Conservation (phyloP, 306 rosid species). For the Abrus precatorius region DNA sequence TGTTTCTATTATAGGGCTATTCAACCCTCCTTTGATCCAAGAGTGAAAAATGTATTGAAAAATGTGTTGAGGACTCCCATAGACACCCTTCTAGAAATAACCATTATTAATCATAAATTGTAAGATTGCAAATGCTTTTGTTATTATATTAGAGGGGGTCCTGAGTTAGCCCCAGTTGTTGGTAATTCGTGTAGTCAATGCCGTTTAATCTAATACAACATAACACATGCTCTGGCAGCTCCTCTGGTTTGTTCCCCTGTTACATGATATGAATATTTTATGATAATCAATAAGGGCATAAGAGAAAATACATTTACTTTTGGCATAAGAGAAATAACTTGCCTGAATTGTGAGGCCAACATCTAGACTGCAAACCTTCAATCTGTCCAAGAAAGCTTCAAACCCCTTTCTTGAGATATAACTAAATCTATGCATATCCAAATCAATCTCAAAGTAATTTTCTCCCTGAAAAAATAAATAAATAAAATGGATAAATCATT, state of each 20-base stretch:
- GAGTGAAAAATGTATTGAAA: background rate
- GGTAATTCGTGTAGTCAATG: conserved; percentile 81
- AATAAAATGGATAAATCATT: background rate
- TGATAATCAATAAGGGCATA: conserved; percentile 10
- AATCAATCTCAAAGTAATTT: conserved; percentile 93
- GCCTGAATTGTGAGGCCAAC: conserved; percentile 99
- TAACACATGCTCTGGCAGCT: conserved; percentile 91
- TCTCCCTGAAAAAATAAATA: conserved; percentile 67
- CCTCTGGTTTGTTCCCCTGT: conserved; percentile 96
- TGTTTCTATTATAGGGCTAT: conserved; percentile 31
- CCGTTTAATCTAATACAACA: conserved; percentile 91
- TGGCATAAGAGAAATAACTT: conserved; percentile 38
- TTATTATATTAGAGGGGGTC: conserved; percentile 54
- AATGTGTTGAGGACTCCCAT: no score
- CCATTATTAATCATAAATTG: conserved; percentile 46
- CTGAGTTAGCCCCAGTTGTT: conserved; percentile 74
- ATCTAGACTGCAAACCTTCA: conserved; percentile 81
- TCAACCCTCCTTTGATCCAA: conserved; percentile 34
- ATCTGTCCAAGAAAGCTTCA: conserved; percentile 89
- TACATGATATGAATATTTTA: conserved; percentile 36
- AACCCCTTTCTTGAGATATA: conserved; percentile 96
- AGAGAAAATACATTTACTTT: conserved; percentile 19
- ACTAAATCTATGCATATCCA: conserved; percentile 98
- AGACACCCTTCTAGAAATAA: conserved; percentile 47
- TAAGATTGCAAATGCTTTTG: conserved; percentile 49